phyloP scores from a whole-genome alignment of 192 early-diverging fungal species.

The Funneliformis geosporum region DNA sequence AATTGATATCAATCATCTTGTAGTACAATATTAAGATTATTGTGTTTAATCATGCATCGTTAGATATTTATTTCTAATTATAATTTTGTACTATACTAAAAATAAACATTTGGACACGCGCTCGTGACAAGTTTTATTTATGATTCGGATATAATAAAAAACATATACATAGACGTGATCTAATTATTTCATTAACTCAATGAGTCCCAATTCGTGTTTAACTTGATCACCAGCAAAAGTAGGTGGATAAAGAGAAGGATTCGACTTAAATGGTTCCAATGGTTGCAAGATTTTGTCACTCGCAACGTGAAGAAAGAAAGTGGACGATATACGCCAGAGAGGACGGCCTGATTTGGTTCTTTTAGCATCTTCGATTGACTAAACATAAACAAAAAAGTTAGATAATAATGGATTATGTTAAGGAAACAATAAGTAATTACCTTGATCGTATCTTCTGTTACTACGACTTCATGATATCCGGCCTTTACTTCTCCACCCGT shows the following conservation, averaged over 20 bases:
- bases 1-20: neutral
- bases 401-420: neutral
- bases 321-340: slow-evolving; percentile 72
- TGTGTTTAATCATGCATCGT: no score
- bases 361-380: slow-evolving; percentile 25
- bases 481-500: slow-evolving; percentile 66
- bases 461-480: slow-evolving; percentile 73
- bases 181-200: slow-evolving; percentile 52
- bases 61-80: no score
- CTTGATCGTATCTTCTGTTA: slow-evolving; percentile 56
- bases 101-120: neutral
- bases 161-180: no score
- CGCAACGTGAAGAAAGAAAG: slow-evolving; percentile 71
- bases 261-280: slow-evolving; percentile 48
- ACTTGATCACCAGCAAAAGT: slow-evolving; percentile 66
- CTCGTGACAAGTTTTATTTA: neutral
- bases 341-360: slow-evolving; percentile 44
- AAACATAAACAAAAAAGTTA: neutral
- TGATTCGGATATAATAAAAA: no score
- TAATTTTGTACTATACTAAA: no score
- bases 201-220: slow-evolving; percentile 60
- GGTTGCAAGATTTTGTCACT: slow-evolving; percentile 64
- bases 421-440: slow-evolving; percentile 25
- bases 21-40: neutral
- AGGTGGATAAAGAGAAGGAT: slow-evolving; percentile 56